phyloP scores from a whole-genome alignment of 306 rosid genomes.

The Luffa aegyptiaca region DNA sequence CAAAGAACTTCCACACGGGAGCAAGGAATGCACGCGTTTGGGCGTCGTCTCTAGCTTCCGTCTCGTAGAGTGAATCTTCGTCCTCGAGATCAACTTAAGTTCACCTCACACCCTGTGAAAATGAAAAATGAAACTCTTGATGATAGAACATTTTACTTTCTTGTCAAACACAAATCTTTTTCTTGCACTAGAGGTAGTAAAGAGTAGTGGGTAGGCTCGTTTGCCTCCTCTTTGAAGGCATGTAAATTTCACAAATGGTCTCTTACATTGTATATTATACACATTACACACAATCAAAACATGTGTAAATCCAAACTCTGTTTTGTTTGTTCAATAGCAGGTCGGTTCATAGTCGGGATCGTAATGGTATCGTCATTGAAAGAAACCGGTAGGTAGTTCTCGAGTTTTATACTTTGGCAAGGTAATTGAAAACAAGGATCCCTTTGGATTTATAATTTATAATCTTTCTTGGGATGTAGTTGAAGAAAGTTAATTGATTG shows the following conservation, averaged over 20 bases:
- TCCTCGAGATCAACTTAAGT: slow-evolving; percentile 7
- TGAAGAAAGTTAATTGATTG: neutral
- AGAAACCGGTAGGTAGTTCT: neutral
- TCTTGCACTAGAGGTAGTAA: neutral
- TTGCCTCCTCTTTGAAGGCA: neutral
- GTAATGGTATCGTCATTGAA: neutral
- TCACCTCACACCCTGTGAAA: neutral
- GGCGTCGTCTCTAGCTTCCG: slow-evolving; percentile 72
- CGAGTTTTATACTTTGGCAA: neutral
- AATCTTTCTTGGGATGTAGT: neutral
- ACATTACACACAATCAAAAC: neutral
- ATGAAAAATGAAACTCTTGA: neutral
- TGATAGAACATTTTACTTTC: neutral
- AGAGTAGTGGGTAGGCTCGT: neutral
- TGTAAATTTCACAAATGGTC: neutral
- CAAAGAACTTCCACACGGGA: slow-evolving; percentile 53
- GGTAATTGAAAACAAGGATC: neutral
- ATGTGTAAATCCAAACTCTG: neutral
- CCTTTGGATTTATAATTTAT: neutral
- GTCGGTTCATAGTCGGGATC: neutral
- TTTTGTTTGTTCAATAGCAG: neutral
- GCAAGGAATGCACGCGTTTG: slow-evolving; percentile 57
- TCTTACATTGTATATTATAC: neutral
- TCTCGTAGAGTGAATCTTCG: slow-evolving; percentile 55
- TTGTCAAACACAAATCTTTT: neutral